Conservation (phyloP, 179 eudicot genomes). For the Corrigiola litoralis region DNA sequence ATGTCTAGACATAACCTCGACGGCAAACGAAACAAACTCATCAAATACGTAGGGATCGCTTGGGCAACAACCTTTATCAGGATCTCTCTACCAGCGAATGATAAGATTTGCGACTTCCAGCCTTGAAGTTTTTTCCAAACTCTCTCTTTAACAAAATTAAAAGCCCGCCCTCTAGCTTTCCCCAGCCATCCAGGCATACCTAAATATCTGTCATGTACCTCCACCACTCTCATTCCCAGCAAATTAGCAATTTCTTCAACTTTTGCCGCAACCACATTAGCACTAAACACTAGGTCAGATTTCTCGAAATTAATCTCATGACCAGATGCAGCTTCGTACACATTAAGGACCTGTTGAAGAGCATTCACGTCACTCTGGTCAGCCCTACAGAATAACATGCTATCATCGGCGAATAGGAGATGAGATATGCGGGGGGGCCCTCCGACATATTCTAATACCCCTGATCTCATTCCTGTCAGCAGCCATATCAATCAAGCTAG, state of each 20-base stretch:
- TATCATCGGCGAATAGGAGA: constrained; percentile 2
- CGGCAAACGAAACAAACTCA: neutral
- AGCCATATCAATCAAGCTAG: neutral
- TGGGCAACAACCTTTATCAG: constrained; percentile 1
- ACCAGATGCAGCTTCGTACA: neutral
- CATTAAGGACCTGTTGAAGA: neutral
- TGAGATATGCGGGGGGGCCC: neutral
- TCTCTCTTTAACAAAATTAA: neutral
- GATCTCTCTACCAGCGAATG: neutral
- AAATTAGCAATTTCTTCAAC: neutral
- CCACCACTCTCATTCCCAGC: neutral
- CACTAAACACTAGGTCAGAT: neutral
- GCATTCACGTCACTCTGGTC: neutral
- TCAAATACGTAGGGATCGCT: neutral
- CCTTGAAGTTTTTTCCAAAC: neutral
- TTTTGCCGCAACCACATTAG: neutral
- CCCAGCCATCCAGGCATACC: neutral
- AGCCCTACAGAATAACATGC: neutral
- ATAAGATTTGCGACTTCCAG: neutral
- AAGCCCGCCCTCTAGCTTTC: neutral
- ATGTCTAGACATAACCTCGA: neutral
- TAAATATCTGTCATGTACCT: neutral
- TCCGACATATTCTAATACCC: neutral
- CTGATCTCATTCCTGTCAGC: neutral
- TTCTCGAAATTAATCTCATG: neutral